Conservation (phyloP, 129 eudicot species). For the Centaurea solstitialis region DNA sequence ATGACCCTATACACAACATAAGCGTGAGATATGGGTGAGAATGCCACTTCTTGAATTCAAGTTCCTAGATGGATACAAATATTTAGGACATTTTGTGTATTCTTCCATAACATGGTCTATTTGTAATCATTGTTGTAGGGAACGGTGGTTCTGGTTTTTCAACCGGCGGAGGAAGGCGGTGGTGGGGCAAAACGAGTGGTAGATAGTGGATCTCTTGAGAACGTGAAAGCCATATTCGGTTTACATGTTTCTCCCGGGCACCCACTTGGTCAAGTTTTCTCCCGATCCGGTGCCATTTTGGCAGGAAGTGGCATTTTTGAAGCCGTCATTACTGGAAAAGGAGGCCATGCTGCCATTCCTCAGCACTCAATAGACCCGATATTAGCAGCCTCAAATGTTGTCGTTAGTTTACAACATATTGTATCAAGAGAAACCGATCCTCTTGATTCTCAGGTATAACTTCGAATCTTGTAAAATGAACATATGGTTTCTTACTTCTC, state of each 20-base stretch:
- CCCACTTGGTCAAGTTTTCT: slow-evolving; percentile 43
- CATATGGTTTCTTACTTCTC: not conserved
- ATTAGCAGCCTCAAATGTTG: slow-evolving; percentile 61
- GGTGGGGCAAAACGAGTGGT: slow-evolving; percentile 65
- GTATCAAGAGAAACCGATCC: slow-evolving; percentile 80
- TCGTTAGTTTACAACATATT: slow-evolving; percentile 67
- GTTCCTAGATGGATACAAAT: no score
- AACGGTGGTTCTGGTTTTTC: slow-evolving; percentile 67
- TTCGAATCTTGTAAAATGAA: not conserved
- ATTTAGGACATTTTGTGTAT: not conserved
- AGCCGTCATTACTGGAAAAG: slow-evolving; percentile 66
- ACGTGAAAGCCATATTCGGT: slow-evolving; percentile 68
- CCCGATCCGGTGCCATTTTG: slow-evolving; percentile 50
- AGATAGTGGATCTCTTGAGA: slow-evolving; percentile 54
- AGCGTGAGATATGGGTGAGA: no score
- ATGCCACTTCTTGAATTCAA: no score
- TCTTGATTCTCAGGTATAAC: slow-evolving; percentile 59
- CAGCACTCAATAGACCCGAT: slow-evolving; percentile 72
- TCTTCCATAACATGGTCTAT: slow-evolving; percentile 7
- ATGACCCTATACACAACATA: no score
- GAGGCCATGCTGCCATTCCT: slow-evolving; percentile 92
- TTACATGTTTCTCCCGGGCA: slow-evolving; percentile 44
- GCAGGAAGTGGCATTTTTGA: slow-evolving; percentile 63
- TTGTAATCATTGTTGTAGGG: slow-evolving; percentile 46
- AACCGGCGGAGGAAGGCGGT: slow-evolving; percentile 80